Base-by-base conservation (phyloP, 306 rosid species). In the Quercus variabilis region DNA sequence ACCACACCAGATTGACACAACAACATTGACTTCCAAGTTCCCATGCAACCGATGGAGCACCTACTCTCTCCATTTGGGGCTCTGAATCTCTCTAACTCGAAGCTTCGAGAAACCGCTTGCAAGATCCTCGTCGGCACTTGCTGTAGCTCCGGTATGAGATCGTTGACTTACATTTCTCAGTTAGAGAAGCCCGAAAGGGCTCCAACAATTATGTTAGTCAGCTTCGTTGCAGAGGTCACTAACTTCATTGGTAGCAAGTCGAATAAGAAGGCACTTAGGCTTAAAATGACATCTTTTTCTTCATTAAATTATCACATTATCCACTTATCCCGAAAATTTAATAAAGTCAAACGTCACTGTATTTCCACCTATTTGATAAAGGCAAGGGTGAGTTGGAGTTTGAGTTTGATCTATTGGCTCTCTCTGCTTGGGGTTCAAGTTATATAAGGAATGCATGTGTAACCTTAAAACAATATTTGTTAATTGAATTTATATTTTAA, bases 91-190 rank as follows among this genome's bases (percentile, higher is more conserved):
- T 46, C 91, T 2, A 87, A 89, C 26, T 85, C 92, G 79, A 96
- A 95, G 73, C 92, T 91, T 81, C 92, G 92, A n/a, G 90, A 92
- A 74, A 90, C 95, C 2, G 91, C 96, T 0, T 92, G 92, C 82
- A 95, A 92, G 97, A 88, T 95, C 81, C 79, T 92, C 1, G 81
- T 91, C 69, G 90, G 78, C 2, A 92, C 97, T 0, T 95, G 96
- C 79, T 86, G 98, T 81, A 92, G 89, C 72, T 78, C 94, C 28
- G 92, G 93, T 8, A 83, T 90, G 33, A 92, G 89, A 78, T 93
- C 91, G 60, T 77, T 95, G 55, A 95, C 97, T 1, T 95, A 90
- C 83, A 90, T 89, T 11, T 83, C 98, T 3, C 92, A 92, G 84
- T 87, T 95, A n/a, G 91, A 87, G 81, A 90, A 75, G 75, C 78